Conservation (phyloP, 176 grass and related monocot genomes). For the Triticum timopheevii region DNA sequence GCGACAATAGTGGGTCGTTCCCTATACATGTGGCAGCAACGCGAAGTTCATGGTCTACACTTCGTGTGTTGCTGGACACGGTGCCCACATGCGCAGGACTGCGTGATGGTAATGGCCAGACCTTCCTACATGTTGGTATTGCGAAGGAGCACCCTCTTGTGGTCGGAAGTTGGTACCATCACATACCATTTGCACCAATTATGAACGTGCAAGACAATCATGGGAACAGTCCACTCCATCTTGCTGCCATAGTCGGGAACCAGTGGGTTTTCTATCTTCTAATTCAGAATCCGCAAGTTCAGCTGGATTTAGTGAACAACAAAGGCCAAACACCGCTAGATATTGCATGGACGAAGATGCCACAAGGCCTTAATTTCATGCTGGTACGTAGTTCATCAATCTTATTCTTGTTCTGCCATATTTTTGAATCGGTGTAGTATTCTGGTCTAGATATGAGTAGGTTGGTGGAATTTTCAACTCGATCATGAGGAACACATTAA, state of each 20-base stretch:
- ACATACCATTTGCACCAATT: background rate
- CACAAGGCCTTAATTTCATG: background rate
- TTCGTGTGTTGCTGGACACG: background rate
- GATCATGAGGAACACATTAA: background rate
- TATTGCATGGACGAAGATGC: background rate
- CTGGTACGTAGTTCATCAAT: background rate
- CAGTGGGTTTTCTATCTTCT: background rate
- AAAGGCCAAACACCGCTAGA: constrained; percentile 25
- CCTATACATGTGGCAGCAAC: constrained; percentile 40
- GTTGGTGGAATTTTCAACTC: background rate
- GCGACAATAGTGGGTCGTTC: constrained; percentile 21
- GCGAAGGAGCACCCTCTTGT: background rate
- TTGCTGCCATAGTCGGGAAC: background rate
- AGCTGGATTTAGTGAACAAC: constrained; percentile 6
- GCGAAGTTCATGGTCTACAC: background rate
- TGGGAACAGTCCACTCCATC: constrained; percentile 36
- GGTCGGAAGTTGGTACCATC: background rate
- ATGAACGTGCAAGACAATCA: constrained; percentile 24
- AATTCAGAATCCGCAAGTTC: constrained; percentile 14
- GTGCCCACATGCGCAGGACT: background rate
- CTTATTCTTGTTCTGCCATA: background rate
- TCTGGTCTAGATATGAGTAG: background rate
- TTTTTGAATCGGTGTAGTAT: background rate
- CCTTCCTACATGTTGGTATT: constrained; percentile 14
- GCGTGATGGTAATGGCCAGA: background rate